Evolutionary conservation across 345 rosid species (phyloP), one percentile per base, ranked within the genome.

Genomic region (Aegle marmelos): DNA sequence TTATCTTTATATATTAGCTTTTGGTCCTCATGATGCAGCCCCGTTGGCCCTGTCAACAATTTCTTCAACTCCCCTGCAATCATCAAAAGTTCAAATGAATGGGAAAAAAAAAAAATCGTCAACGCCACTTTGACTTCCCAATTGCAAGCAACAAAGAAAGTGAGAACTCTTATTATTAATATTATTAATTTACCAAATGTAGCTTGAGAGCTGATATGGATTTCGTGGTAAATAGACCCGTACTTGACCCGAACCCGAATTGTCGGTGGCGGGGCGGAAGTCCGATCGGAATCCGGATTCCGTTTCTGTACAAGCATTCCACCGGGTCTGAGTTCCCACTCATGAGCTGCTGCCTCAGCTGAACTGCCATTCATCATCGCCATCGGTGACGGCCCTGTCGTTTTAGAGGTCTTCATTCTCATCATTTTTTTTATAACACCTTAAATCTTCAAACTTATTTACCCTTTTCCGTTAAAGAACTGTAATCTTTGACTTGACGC

Each of bases 231-330:
- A 27, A 88, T 87, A n/a, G 98, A 84, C 85, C 98, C 91, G 76
- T 90, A 88, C 83, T 96, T 96, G 83, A 96, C 93, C 86, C 93
- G 87, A 72, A 94, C 95, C 84, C 98, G 87, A 77, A 96, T 90
- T 81, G 92, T 88, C 82, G 98, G 98, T 28, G 97, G 94, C 11
- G 97, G 93, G 68, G 83, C 77, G 61, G 94, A 78, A 78, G 39
- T 54, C 75, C 87, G 89, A 81, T 91, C 97, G 72, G 91, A 88
- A 71, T 91, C 94, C 76, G 89, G 91, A 80, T 76, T 87, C 8
- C 99, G 88, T 83, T 93, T 97, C 88, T 97, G 99, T 13, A 97
- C 99, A 77, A 97, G 77, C 99, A 97, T 97, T 45, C 99, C 99
- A 8, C 99, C 98, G 21, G 99, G 99, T 78, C 99, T 86, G 75